These are phyloP conservation scores for Talaromyces ruber DNA, from an alignment of 495 filamentous ascomycete species.

Conservation along the genomic window DNA sequence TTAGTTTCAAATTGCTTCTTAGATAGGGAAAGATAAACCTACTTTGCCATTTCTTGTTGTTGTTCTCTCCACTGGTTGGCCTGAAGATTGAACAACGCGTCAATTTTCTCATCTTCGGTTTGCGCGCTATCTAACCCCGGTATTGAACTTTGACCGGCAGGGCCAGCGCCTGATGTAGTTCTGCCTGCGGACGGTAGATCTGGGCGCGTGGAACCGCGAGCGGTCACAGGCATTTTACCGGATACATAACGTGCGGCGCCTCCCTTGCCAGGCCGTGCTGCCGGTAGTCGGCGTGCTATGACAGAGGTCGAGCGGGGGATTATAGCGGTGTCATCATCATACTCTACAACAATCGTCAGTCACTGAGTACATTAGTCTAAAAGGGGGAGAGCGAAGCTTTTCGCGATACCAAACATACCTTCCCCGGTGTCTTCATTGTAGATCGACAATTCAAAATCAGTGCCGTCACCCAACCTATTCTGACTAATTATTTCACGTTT, in stretches of 20 bases:
- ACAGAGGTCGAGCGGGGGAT: conserved; percentile 92
- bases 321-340: conserved; percentile 92
- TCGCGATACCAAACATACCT: conserved; percentile 48
- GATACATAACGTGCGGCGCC: conserved; percentile 92
- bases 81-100: conserved; percentile 77
- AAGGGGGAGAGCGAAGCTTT: conserved; percentile 3
- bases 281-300: conserved; percentile 80
- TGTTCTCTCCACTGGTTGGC: conserved; percentile 81
- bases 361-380: background rate
- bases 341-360: conserved; percentile 49
- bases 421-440: conserved; percentile 85
- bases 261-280: conserved; percentile 70
- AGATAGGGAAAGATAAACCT: conserved; percentile 30
- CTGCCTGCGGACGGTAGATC: conserved; percentile 50
- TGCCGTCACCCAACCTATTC: conserved; percentile 91
- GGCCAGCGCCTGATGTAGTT: conserved; percentile 24
- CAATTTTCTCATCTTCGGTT: conserved; percentile 86
- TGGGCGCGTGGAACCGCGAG: conserved; percentile 69
- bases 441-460: conserved; percentile 92
- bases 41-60: conserved; percentile 89
- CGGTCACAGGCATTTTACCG: conserved; percentile 89
- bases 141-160: conserved; percentile 44
- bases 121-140: conserved; percentile 59
- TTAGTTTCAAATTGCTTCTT: conserved; percentile 6
- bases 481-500: conserved; percentile 96